These are phyloP conservation scores for Jaapia argillacea DNA, from an alignment of 768 basidiomycete genomes.

Conservation along the genomic window DNA sequence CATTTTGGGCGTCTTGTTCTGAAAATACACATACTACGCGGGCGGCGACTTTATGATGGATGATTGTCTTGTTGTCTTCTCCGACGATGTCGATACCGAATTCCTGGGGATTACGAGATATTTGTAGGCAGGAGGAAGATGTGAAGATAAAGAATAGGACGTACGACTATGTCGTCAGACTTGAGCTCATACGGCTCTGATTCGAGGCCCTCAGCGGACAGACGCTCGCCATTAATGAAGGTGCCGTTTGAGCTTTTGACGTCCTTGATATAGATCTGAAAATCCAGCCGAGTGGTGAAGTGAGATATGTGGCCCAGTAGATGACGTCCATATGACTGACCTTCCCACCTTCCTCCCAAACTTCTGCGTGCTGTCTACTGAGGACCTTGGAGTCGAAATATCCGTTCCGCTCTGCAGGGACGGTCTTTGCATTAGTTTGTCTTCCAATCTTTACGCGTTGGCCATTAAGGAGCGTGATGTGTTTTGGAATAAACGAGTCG, in stretches of 20 bases:
- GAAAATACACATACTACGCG: slow-evolving; percentile 84
- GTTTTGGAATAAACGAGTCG: slow-evolving; percentile 90
- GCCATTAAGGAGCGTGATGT: slow-evolving; percentile 64
- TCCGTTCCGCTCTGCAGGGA: slow-evolving; percentile 87
- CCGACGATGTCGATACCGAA: slow-evolving; percentile 99
- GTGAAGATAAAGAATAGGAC: slow-evolving; percentile 20
- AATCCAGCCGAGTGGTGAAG: slow-evolving; percentile 7
- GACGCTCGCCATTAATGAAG: slow-evolving; percentile 92
- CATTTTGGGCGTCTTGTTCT: slow-evolving; percentile 74
- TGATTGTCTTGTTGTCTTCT: slow-evolving; percentile 95
- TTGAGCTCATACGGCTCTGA: slow-evolving; percentile 91
- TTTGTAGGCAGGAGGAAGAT: slow-evolving; percentile 3
- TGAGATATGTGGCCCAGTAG: slow-evolving; percentile 6
- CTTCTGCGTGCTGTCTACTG: slow-evolving; percentile 91
- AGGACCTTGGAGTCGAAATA: slow-evolving; percentile 97
- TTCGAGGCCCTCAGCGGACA: slow-evolving; percentile 83
- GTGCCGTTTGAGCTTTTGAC: slow-evolving; percentile 98
- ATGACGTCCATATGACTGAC: slow-evolving; percentile 24
- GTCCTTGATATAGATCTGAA: slow-evolving; percentile 93
- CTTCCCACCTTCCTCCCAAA: slow-evolving; percentile 92
- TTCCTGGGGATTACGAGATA: slow-evolving; percentile 46
- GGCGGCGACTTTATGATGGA: slow-evolving; percentile 98
- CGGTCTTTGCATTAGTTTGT: slow-evolving; percentile 93
- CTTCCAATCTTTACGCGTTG: slow-evolving; percentile 86
- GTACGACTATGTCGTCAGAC: slow-evolving; percentile 89